phyloP scores from a whole-genome alignment of 2,329 filamentous ascomycete genomes.

The Pyricularia sp. region DNA sequence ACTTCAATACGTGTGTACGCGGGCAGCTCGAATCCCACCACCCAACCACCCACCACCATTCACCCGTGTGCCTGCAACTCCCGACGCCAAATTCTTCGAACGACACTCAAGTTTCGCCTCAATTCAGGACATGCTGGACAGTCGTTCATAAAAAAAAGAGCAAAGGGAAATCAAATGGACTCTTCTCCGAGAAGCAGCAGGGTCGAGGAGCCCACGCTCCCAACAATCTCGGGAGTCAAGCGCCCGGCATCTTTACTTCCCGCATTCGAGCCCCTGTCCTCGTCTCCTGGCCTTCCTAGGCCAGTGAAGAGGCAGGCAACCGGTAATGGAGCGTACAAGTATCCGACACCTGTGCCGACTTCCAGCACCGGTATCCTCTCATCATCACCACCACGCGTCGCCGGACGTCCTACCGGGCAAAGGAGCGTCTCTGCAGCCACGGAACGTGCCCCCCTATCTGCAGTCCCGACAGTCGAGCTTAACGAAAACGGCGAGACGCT shows the following conservation, averaged over 20 bases:
- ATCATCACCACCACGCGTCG: slow-evolving; percentile 64
- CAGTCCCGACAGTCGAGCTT: slow-evolving; percentile 75
- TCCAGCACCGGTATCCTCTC: slow-evolving; percentile 88
- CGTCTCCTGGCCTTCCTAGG: slow-evolving; percentile 63
- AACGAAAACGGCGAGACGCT: slow-evolving; percentile 72
- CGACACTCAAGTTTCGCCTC: neutral
- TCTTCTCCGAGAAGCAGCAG: slow-evolving; percentile 23
- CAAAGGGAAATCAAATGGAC: slow-evolving; percentile 24
- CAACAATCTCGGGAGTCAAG: slow-evolving; percentile 39
- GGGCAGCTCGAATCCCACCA: neutral
- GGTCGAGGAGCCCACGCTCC: slow-evolving; percentile 25
- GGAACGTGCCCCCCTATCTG: slow-evolving; percentile 73
- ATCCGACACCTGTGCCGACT: slow-evolving; percentile 89
- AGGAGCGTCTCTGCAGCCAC: slow-evolving; percentile 57
- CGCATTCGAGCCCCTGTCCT: slow-evolving; percentile 71
- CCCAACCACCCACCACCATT: neutral
- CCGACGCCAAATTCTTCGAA: neutral
- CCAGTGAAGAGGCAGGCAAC: slow-evolving; percentile 58
- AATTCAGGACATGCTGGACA: neutral
- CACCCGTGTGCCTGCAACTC: neutral
- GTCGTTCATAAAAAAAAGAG: neutral
- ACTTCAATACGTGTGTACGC: neutral
- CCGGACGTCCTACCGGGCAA: slow-evolving; percentile 38
- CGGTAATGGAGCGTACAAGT: slow-evolving; percentile 49
- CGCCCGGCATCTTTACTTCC: slow-evolving; percentile 61